Evolutionary conservation across 441 rosid genomes (phyloP), one percentile per base, ranked within the genome.

Genomic region (Croton setiger): DNA sequence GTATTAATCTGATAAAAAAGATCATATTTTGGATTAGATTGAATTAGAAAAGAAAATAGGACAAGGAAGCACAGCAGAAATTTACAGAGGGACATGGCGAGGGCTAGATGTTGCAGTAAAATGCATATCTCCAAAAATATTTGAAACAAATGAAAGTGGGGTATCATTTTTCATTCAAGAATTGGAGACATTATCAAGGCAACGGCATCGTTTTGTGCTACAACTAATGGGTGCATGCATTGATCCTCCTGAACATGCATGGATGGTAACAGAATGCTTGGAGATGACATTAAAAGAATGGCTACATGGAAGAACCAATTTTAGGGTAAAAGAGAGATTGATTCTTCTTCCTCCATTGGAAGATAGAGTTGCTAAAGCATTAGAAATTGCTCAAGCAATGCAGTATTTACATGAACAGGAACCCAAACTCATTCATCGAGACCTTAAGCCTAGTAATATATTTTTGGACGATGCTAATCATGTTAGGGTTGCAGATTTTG

Each of bases 301-400:
- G 90, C 73, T 87, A 3, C 86, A 87, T 14, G 93, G 90, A 3
- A 62, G 69, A 0, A 79, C 77, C 7, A 69, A 21, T 0, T 60
- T 52, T 33, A 47, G 84, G 68, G 45, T 21, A 7, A 77, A 67
- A 54, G 83, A 74, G 54, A 74, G 85, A 69, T 61, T 13, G 1
- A 27, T 64, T 4, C 84, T 84, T 0, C 49, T 85, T 44, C 87
- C 90, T 4, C 79, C 81, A 2, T 14, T 87, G 3, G 48, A 60
- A 39, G 80, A 78, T 56, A 76, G 90, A 55, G 23, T 87, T 55
- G 37, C 14, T 0, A 76, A 44, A 65, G 86, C 88, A 0, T 7
- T 82, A 72, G 90, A 87, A 75, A 87, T 84, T 15, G 77, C 92
- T 20, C 88, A 81, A 66, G 90, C 84, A 13, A 84, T 87, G 88